These are phyloP conservation scores for Blastobotrys robertii DNA, from an alignment of 805 yeast genomes.

Conservation along the genomic window DNA sequence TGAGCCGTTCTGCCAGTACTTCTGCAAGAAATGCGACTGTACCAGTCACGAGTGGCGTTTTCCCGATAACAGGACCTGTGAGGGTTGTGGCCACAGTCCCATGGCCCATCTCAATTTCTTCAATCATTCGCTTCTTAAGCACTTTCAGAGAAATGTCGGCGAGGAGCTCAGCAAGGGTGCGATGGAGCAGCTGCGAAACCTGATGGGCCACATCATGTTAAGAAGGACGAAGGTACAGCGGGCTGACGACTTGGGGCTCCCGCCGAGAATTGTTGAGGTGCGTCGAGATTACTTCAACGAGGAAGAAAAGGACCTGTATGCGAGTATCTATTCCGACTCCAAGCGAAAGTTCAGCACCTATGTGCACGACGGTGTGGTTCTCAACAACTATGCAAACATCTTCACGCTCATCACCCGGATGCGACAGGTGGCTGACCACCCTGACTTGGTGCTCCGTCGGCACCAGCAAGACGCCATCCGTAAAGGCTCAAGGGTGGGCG, in stretches of 20 bases:
- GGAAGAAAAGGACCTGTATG: slow-evolving; percentile 89
- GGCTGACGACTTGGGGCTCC: slow-evolving; percentile 95
- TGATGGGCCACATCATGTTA: slow-evolving; percentile 75
- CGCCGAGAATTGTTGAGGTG: slow-evolving; percentile 89
- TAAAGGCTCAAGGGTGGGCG: too few species aligned
- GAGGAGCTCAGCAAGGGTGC: slow-evolving; percentile 50
- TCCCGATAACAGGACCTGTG: slow-evolving; percentile 75
- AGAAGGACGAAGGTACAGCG: slow-evolving; percentile 92
- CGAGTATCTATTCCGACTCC: slow-evolving; percentile 77
- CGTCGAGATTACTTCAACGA: slow-evolving; percentile 83
- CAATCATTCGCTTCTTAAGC: slow-evolving; percentile 91
- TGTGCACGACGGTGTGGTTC: slow-evolving; percentile 92
- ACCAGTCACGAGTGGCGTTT: slow-evolving; percentile 76
- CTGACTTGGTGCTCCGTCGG: slow-evolving; percentile 81
- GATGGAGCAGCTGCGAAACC: slow-evolving; percentile 62
- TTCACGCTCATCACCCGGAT: slow-evolving; percentile 92
- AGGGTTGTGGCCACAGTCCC: slow-evolving; percentile 78
- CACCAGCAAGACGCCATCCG: slow-evolving; percentile 32
- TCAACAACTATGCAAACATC: slow-evolving; percentile 94
- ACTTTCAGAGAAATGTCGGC: slow-evolving; percentile 78
- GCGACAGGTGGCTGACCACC: slow-evolving; percentile 98
- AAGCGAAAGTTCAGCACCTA: slow-evolving; percentile 82
- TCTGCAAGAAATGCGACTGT: slow-evolving; percentile 90
- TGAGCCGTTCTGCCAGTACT: slow-evolving; percentile 80
- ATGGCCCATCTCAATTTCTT: slow-evolving; percentile 94